Evolutionary conservation across 2,329 filamentous ascomycete genomes (phyloP).

Genomic region (Aspergillus fijiensis): DNA sequence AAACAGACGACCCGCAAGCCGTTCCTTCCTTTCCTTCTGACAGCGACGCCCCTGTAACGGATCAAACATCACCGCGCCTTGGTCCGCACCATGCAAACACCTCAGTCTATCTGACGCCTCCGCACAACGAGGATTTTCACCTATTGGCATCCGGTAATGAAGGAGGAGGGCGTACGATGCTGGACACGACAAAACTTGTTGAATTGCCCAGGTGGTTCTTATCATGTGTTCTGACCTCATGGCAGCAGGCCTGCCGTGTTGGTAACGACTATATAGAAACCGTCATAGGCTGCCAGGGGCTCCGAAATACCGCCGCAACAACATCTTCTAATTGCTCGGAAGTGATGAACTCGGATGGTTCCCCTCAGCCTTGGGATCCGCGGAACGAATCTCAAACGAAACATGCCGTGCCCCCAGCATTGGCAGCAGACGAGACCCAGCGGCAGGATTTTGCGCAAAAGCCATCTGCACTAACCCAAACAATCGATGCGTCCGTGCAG

Average conservation of each 20-base stretch:
- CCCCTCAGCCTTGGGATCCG: background rate
- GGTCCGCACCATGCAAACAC: conserved; percentile 15
- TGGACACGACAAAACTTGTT: background rate
- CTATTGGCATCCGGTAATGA: background rate
- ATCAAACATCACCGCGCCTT: conserved; percentile 7
- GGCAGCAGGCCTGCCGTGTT: conserved; percentile 36
- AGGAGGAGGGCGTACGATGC: conserved; percentile 8
- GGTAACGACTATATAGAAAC: conserved; percentile 17
- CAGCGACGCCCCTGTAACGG: conserved; percentile 10
- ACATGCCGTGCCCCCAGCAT: background rate
- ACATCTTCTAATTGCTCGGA: background rate
- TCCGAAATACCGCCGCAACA: background rate
- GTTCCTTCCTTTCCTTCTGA: conserved; percentile 23
- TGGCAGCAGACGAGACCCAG: background rate
- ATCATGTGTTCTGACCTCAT: conserved; percentile 19
- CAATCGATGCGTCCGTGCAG: conserved; percentile 4
- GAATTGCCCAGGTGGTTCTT: conserved; percentile 10
- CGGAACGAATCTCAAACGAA: background rate
- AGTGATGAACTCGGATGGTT: background rate
- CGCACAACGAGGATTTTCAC: conserved; percentile 3
- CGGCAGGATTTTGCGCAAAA: background rate
- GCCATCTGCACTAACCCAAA: background rate
- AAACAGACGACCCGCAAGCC: conserved; percentile 29
- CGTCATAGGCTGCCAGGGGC: conserved; percentile 6
- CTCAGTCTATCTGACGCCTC: conserved; percentile 12